Conservation (phyloP, 495 filamentous ascomycete species). For the Xylaria curta region DNA sequence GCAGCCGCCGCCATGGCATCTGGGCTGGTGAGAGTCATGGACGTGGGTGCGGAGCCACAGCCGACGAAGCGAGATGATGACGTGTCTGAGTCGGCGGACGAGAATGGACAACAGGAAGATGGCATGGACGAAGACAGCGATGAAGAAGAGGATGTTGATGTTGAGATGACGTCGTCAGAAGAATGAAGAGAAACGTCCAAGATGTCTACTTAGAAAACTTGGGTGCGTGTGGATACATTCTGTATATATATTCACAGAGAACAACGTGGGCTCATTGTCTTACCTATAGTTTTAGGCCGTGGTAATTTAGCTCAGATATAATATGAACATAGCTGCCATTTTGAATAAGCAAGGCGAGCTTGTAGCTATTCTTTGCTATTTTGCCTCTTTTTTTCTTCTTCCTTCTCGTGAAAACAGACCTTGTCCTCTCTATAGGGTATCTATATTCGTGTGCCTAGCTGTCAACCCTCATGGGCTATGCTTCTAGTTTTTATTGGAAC, state of each 20-base stretch:
- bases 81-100: not conserved
- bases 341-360: not conserved
- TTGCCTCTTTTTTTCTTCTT: not conserved
- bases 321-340: not conserved
- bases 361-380: not conserved
- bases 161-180: constrained; percentile 23
- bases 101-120: constrained; percentile 15
- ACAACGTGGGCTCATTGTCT: not conserved
- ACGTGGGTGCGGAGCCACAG: constrained; percentile 46
- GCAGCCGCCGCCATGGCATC: constrained; percentile 59
- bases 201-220: too few species aligned
- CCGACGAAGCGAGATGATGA: constrained; percentile 20
- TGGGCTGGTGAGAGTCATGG: constrained; percentile 54
- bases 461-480: not conserved
- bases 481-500: not conserved
- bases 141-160: constrained; percentile 28
- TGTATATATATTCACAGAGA: not conserved
- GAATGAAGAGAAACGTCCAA: not conserved
- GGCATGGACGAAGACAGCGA: constrained; percentile 23
- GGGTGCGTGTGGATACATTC: not conserved
- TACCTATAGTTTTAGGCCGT: not conserved
- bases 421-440: not conserved
- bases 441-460: not conserved
- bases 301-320: not conserved
- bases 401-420: not conserved